phyloP scores from a whole-genome alignment of 1,284 basidiomycete species.

The Cystobasidiaceae sp. region DNA sequence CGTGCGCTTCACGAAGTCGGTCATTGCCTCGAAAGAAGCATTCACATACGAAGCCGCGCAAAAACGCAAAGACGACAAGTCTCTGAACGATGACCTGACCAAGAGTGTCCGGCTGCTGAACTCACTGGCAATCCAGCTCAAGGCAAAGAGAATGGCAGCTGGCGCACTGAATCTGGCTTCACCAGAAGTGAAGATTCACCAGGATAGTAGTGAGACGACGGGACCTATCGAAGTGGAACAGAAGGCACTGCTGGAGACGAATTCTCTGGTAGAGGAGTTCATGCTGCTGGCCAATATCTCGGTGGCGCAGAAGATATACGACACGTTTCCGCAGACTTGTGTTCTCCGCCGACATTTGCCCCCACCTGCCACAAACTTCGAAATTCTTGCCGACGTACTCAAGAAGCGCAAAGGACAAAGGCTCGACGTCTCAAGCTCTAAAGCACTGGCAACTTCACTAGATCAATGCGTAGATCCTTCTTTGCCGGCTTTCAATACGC shows the following conservation, averaged over 20 bases:
- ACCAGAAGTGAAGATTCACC: constrained; percentile 91
- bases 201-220: constrained; percentile 84
- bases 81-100: constrained; percentile 75
- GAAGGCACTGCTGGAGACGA: constrained; percentile 88
- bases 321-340: constrained; percentile 90
- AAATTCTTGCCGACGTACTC: constrained; percentile 89
- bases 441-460: constrained; percentile 80
- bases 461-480: constrained; percentile 77
- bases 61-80: constrained; percentile 84
- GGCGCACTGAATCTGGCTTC: constrained; percentile 96
- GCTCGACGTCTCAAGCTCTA: constrained; percentile 88
- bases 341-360: constrained; percentile 90
- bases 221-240: constrained; percentile 98
- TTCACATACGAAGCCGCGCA: constrained; percentile 99
- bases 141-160: constrained; percentile 78
- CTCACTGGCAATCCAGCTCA: constrained; percentile 76
- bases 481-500: constrained; percentile 88
- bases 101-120: constrained; percentile 86
- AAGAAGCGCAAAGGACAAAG: constrained; percentile 75
- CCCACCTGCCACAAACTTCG: constrained; percentile 90
- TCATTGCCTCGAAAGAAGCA: constrained; percentile 92
- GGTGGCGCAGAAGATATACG: constrained; percentile 86
- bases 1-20: constrained; percentile 89
- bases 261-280: constrained; percentile 96
- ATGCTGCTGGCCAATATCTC: constrained; percentile 97